Evolutionary conservation across 768 basidiomycete species (phyloP).

Genomic region (Auricularia sp.): DNA sequence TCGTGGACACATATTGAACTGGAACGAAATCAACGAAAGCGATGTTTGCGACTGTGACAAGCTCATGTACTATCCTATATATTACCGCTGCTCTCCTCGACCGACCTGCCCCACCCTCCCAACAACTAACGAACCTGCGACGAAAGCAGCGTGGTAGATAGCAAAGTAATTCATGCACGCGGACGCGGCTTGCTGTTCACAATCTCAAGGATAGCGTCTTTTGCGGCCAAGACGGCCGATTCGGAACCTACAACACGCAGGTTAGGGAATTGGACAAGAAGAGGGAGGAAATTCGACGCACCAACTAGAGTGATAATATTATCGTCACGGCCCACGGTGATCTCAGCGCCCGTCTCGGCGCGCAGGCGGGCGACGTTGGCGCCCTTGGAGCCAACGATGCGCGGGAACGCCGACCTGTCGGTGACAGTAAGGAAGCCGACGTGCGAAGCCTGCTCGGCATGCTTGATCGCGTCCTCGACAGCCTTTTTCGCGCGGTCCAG

Average conservation of each 20-base stretch:
- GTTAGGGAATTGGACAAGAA: neutral
- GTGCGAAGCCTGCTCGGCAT: conserved; percentile 62
- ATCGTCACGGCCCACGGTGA: conserved; percentile 82
- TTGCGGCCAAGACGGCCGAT: conserved; percentile 57
- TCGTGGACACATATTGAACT: neutral
- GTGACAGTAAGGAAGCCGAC: conserved; percentile 78
- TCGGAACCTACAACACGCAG: conserved; percentile 44
- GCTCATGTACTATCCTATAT: neutral
- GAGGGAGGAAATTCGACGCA: conserved; percentile 26
- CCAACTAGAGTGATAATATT: conserved; percentile 81
- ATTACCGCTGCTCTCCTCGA: neutral
- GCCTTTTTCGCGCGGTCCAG: conserved; percentile 66
- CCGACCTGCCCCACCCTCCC: neutral
- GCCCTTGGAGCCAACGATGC: conserved; percentile 88
- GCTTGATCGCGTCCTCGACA: conserved; percentile 58
- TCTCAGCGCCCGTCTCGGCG: conserved; percentile 83
- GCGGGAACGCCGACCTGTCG: conserved; percentile 78
- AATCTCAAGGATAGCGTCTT: conserved; percentile 52
- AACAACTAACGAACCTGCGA: neutral
- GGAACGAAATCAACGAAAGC: neutral
- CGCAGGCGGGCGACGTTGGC: conserved; percentile 82
- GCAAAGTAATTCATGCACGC: neutral
- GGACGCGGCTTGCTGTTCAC: conserved; percentile 22
- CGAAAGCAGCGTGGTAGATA: neutral
- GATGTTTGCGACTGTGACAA: neutral